Percentiles rank a stretch among this genome's conserved stretches.
Conservation (phyloP, 2,329 filamentous ascomycete genomes). For the Xylogone sp. region DNA sequence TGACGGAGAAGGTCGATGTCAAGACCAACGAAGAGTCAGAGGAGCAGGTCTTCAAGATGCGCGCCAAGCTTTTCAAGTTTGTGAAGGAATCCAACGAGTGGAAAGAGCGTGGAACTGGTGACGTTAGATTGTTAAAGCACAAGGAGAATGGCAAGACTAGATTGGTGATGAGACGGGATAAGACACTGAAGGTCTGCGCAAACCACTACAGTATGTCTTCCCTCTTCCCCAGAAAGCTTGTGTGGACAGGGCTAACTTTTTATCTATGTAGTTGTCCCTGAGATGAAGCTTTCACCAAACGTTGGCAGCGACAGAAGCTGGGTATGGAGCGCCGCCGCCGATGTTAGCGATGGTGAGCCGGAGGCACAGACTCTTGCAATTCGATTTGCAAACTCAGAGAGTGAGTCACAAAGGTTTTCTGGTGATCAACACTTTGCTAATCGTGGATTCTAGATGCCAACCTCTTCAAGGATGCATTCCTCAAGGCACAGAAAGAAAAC, state of each 20-base stretch:
- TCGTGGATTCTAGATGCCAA: constrained; percentile 69
- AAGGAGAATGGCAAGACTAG: constrained; percentile 98
- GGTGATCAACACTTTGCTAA: constrained; percentile 20
- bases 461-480: constrained; percentile 94
- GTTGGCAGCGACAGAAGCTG: constrained; percentile 97
- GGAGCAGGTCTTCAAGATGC: constrained; percentile 99
- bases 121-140: constrained; percentile 95
- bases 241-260: constrained; percentile 11
- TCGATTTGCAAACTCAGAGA: constrained; percentile 95
- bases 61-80: constrained; percentile 99
- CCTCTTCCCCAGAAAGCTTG: not conserved
- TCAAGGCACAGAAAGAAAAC: constrained; percentile 96
- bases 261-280: constrained; percentile 79
- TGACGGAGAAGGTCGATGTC: constrained; percentile 94
- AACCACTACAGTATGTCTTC: constrained; percentile 90
- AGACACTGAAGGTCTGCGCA: constrained; percentile 99
- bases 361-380: constrained; percentile 96
- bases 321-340: constrained; percentile 98
- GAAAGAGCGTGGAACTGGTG: constrained; percentile 98
- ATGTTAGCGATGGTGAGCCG: constrained; percentile 96
- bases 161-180: constrained; percentile 97
- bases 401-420: constrained; percentile 50
- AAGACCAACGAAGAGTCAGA: constrained; percentile 99
- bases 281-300: constrained; percentile 98
- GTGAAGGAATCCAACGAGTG: constrained; percentile 88